A percentile compares a stretch with the other conserved stretches of the same genome.
Conservation (phyloP, 2,329 filamentous ascomycete genomes). For the Zymoseptoria brevis region DNA sequence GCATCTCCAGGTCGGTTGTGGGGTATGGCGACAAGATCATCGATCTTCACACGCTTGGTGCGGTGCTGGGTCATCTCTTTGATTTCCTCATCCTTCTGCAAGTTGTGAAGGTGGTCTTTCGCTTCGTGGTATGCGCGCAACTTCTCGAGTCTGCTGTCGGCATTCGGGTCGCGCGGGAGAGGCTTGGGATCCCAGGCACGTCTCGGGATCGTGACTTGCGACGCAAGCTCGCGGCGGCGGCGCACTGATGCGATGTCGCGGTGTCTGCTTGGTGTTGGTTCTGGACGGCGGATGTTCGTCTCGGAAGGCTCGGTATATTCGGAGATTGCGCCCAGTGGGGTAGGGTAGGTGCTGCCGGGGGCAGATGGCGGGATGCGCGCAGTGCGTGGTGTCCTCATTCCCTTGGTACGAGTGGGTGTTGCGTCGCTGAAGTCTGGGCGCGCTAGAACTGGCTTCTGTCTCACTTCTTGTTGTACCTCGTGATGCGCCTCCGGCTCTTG, state of each 20-base stretch:
- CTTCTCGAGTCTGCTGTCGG: constrained; percentile 23
- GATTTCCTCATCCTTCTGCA: constrained; percentile 22
- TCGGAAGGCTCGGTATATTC: constrained; percentile 19
- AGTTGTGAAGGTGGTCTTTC: constrained; percentile 14
- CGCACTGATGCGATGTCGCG: neutral
- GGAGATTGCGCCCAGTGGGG: constrained; percentile 18
- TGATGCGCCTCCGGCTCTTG: constrained; percentile 5
- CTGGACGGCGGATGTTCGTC: constrained; percentile 1
- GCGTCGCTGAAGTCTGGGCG: constrained; percentile 1
- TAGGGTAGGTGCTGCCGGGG: constrained; percentile 6
- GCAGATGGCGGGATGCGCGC: constrained; percentile 2
- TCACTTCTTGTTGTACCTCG: neutral
- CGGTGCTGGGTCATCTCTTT: constrained; percentile 19
- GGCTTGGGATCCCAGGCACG: constrained; percentile 9
- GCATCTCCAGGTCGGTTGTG: constrained; percentile 26
- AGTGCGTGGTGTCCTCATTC: constrained; percentile 5
- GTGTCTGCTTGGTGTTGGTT: constrained; percentile 6
- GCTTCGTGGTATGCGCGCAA: constrained; percentile 17
- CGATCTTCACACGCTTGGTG: constrained; percentile 27
- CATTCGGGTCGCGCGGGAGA: constrained; percentile 20
- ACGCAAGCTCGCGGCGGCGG: constrained; percentile 6
- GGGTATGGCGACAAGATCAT: constrained; percentile 24
- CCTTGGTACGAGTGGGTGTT: constrained; percentile 2
- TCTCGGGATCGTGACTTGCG: constrained; percentile 4
- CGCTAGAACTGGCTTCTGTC: neutral